A percentile compares a stretch with the other conserved stretches of the same genome.
These are phyloP conservation scores for Chlorencoelia australis DNA, from an alignment of 2,329 filamentous ascomycete species.

Conservation along the genomic window DNA sequence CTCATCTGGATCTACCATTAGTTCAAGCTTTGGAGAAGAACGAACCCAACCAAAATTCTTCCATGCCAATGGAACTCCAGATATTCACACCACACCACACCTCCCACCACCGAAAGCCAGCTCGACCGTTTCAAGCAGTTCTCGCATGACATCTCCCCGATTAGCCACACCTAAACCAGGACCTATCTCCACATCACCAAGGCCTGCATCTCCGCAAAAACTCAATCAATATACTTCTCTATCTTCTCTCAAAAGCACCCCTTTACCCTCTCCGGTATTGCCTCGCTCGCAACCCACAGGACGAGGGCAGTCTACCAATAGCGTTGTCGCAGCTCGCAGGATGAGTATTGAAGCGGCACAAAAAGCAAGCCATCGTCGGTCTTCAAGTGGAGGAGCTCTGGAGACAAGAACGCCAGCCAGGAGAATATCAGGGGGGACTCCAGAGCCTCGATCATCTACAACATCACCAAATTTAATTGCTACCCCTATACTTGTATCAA, in stretches of 20 bases:
- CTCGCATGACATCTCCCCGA: conserved; percentile 34
- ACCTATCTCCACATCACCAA: conserved; percentile 2
- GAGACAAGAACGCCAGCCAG: conserved; percentile 14
- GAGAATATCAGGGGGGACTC: conserved; percentile 16
- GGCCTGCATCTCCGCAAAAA: conserved; percentile 40
- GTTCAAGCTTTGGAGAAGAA: conserved; percentile 23
- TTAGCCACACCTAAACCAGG: conserved; percentile 24
- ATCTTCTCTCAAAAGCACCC: conserved; percentile 15
- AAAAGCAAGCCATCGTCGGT: conserved; percentile 21
- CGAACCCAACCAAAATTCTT: conserved; percentile 53
- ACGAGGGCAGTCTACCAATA: conserved; percentile 19
- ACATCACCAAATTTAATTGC: conserved; percentile 13
- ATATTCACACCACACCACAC: conserved; percentile 32
- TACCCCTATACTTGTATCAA: conserved; percentile 14
- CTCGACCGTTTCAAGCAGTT: conserved; percentile 37
- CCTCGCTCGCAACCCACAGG: conserved; percentile 14
- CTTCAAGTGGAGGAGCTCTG: conserved; percentile 20
- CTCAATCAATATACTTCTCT: conserved; percentile 22
- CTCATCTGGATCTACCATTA: conserved; percentile 20
- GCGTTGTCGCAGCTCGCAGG: conserved; percentile 11
- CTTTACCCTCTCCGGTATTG: conserved; percentile 18
- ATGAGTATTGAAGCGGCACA: conserved; percentile 16
- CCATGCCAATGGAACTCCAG: conserved; percentile 58
- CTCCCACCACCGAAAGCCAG: conserved; percentile 33
- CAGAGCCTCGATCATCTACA: conserved; percentile 10